Base-by-base conservation (phyloP, 257 asterid species). In the Jasminum sambac region DNA sequence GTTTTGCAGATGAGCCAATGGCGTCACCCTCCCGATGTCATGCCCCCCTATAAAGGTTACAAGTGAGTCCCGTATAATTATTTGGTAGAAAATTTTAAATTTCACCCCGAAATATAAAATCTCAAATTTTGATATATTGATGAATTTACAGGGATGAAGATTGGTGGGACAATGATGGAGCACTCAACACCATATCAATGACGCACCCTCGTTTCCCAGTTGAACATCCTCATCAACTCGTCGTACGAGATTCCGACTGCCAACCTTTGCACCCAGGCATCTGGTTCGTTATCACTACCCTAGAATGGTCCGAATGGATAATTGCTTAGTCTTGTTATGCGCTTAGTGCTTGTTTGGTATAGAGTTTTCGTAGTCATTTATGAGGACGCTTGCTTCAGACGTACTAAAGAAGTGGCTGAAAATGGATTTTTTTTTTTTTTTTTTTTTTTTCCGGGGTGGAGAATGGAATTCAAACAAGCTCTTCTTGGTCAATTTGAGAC, bases 91-190 rank as follows among this genome's bases (percentile, higher is more conserved):
- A 13, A 64, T 34, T 52, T 40, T 40, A 8, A 6, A 6, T 40
- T 40, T 55, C 19, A 12, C 16, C 2, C 14, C 19, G 5, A 40
- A 40, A 40, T 55, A 55, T 55, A 0, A n/a, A 55, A 7, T 21
- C 67, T 55, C 17, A 19, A 26, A 70, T 64, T n/a, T 10, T 23
- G 62, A 55, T 55, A 19, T 13, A 1, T 55, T 55, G 7, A 21
- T 55, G 62, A 55, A 55, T 37, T 43, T 11, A 21, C 4, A 95
- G 99, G 84, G 98, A 95, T 79, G 96, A 95, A 72, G 99, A 91
- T 68, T 95, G 99, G 98, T 95, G 98, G 99, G 99, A 88, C 72
- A 95, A 95, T 63, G 99, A 95, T 64, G 99, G 99, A 66, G 98
- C 99, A 8, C 95, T 95, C 64, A 95, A 95, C 88, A 95, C 97